These are phyloP conservation scores for Pleurotus pulmonarius DNA, from an alignment of 768 basidiomycete genomes.

Conservation along the genomic window DNA sequence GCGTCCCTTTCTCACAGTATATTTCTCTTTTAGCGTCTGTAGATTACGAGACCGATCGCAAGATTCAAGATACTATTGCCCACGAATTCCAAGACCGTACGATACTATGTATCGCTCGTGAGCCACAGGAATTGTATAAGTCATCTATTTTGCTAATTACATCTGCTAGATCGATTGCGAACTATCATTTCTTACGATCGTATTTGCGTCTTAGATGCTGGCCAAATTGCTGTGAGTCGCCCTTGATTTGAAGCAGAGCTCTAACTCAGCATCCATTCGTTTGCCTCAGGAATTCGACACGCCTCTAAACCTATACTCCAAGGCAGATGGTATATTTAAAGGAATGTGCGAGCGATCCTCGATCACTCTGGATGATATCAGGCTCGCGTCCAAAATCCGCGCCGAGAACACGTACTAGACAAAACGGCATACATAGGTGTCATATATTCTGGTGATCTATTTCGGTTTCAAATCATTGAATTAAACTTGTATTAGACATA, in stretches of 20 bases:
- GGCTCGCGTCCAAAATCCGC: conserved; percentile 28
- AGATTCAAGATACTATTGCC: conserved; percentile 89
- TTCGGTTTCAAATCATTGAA: too few relatives aligned
- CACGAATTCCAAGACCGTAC: conserved; percentile 82
- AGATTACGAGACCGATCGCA: conserved; percentile 85
- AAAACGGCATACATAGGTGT: too few relatives aligned
- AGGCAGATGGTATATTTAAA: conserved; percentile 65
- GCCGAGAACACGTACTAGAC: neutral
- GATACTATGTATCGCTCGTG: conserved; percentile 83
- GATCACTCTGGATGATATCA: conserved; percentile 70
- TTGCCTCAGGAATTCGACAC: conserved; percentile 71
- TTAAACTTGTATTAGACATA: too few relatives aligned
- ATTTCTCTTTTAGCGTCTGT: conserved; percentile 55
- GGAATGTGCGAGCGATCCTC: conserved; percentile 86
- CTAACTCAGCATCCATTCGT: conserved; percentile 2
- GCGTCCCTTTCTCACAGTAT: too few relatives aligned
- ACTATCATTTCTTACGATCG: conserved; percentile 89
- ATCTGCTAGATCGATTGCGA: conserved; percentile 65
- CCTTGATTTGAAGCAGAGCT: neutral
- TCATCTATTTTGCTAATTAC: neutral
- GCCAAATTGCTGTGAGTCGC: conserved; percentile 60
- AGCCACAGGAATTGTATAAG: conserved; percentile 23
- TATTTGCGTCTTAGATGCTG: conserved; percentile 84
- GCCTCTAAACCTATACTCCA: conserved; percentile 60
- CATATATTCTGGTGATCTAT: too few relatives aligned